These are phyloP conservation scores for Tolypocladium pustulatum DNA, from an alignment of 2,329 filamentous ascomycete species.

Conservation along the genomic window DNA sequence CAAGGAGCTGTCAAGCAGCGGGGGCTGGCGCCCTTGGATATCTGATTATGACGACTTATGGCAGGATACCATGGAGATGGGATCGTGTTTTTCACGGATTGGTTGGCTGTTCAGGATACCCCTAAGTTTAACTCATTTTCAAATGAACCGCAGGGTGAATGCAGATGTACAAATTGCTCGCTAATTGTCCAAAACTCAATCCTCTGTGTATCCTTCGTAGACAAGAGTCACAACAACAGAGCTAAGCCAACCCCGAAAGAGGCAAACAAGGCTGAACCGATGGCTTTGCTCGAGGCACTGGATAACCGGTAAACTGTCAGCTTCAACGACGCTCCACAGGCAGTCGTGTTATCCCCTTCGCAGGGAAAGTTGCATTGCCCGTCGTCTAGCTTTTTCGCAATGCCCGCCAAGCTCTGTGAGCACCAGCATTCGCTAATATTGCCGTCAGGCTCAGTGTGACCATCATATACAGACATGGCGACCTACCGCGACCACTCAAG, in stretches of 20 bases:
- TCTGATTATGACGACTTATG: conserved; percentile 5
- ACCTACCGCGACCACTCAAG: conserved; percentile 40
- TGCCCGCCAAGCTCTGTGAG: conserved; percentile 33
- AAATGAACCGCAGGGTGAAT: not conserved
- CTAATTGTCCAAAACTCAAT: not conserved
- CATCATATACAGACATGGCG: not conserved
- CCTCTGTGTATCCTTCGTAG: not conserved
- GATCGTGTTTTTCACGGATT: not conserved
- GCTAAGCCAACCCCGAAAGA: not conserved
- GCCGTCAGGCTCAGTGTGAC: not conserved
- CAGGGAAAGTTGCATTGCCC: conserved; percentile 40
- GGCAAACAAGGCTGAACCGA: not conserved
- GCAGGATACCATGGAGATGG: not conserved
- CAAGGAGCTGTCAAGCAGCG: conserved; percentile 44
- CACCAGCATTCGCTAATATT: conserved; percentile 50
- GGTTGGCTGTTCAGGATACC: not conserved
- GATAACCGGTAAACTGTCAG: conserved; percentile 32
- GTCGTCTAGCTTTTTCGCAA: conserved; percentile 36
- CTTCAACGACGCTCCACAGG: conserved; percentile 44
- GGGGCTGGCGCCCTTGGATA: conserved; percentile 44
- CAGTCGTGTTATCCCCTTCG: conserved; percentile 37
- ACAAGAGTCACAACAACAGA: not conserved
- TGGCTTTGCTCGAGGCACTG: not conserved
- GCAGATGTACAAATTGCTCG: not conserved
- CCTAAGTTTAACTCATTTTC: too few species aligned